phyloP scores from a whole-genome alignment of 352 stramenopile genomes.

The Aphanomyces stellatus region DNA sequence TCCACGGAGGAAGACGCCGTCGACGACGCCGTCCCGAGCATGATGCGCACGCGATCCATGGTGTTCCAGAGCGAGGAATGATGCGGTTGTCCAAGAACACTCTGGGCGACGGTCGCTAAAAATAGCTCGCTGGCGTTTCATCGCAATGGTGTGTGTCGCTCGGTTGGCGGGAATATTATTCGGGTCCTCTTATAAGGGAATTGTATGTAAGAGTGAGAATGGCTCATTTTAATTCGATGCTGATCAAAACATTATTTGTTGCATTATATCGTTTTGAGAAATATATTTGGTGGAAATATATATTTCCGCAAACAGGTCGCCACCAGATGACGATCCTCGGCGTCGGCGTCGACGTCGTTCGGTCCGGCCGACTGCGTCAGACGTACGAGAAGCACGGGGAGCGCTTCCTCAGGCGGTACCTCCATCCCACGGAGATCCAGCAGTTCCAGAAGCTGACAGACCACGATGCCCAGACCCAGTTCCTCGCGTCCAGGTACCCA shows the following conservation, averaged over 20 bases:
- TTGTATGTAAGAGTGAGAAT: too few species aligned
- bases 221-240: too few species aligned
- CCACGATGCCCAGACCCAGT: slow-evolving; percentile 31
- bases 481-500: slow-evolving; percentile 48
- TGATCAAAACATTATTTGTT: too few species aligned
- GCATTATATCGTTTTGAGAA: background rate
- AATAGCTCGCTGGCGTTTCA: background rate
- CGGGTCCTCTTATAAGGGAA: too few species aligned
- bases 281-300: background rate
- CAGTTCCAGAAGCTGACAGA: slow-evolving; percentile 37
- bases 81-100: background rate
- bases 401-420: slow-evolving; percentile 47
- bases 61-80: too few species aligned
- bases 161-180: background rate
- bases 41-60: slow-evolving; percentile 12
- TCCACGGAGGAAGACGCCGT: background rate
- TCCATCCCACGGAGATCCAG: slow-evolving; percentile 53
- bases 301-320: background rate
- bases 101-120: background rate
- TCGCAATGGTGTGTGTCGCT: background rate
- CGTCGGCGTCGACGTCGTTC: slow-evolving; percentile 64
- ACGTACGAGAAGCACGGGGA: slow-evolving; percentile 49
- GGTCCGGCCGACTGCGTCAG: slow-evolving; percentile 42
- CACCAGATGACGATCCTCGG: slow-evolving; percentile 23
- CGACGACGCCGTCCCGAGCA: background rate